phyloP scores from a whole-genome alignment of 805 yeast genomes.

The Metschnikowia drakensbergensis region DNA sequence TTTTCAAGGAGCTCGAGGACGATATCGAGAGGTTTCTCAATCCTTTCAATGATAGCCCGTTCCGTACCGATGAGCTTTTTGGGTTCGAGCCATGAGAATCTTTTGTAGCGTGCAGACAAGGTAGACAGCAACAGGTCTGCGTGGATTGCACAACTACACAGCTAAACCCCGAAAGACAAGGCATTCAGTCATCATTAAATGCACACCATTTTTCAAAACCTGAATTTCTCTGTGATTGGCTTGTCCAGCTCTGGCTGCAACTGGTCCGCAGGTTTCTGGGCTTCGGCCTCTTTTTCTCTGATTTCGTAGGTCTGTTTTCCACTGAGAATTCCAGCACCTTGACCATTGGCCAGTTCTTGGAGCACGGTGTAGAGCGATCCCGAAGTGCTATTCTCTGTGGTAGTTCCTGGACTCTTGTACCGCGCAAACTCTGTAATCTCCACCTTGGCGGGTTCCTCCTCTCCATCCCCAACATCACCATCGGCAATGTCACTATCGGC shows the following conservation, averaged over 20 bases:
- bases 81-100: neutral
- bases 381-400: neutral
- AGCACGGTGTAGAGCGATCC: constrained; percentile 13
- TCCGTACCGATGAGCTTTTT: neutral
- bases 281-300: neutral
- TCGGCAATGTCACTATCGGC: neutral
- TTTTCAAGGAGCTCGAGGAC: constrained; percentile 30
- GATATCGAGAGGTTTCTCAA: constrained; percentile 29
- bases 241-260: neutral
- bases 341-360: constrained; percentile 10
- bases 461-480: constrained; percentile 42
- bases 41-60: constrained; percentile 21
- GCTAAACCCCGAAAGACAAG: no score
- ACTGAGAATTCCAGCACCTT: neutral
- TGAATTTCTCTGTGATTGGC: constrained; percentile 5
- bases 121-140: no score
- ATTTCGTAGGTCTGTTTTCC: constrained; percentile 9
- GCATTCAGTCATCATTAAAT: no score
- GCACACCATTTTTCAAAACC: constrained; percentile 3
- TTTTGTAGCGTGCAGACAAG: no score
- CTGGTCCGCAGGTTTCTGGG: neutral
- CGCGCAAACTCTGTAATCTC: constrained; percentile 12
- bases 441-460: constrained; percentile 37
- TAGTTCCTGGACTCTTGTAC: neutral
- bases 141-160: no score